Evolutionary conservation across 345 rosid species (phyloP).

Genomic region (Eucalyptus marginata): DNA sequence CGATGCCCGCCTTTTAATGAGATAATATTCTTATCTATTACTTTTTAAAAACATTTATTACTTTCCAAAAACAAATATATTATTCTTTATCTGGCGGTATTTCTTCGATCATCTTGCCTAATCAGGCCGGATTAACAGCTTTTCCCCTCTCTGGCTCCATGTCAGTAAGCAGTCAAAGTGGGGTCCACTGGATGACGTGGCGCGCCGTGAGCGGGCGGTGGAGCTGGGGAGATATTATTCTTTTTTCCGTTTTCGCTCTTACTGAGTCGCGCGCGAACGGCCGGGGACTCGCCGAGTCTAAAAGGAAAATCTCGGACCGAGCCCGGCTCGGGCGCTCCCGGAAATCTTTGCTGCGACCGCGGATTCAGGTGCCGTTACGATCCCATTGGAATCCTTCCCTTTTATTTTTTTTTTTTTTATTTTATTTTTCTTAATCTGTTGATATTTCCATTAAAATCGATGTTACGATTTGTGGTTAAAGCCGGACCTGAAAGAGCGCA

Average conservation of each 20-base stretch:
- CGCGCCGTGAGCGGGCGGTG: background rate
- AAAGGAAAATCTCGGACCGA: background rate
- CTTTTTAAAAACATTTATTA: background rate
- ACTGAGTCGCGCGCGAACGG: background rate
- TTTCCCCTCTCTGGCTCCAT: background rate
- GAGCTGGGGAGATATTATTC: background rate
- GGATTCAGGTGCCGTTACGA: background rate
- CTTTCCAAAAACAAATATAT: background rate
- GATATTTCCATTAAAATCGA: background rate
- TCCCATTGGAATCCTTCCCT: background rate
- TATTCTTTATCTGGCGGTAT: background rate
- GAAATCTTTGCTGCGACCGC: background rate
- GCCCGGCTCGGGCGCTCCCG: background rate
- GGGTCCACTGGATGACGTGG: background rate
- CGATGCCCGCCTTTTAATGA: background rate
- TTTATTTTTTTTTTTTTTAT: background rate
- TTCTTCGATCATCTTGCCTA: background rate
- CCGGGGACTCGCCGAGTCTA: background rate
- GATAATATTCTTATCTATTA: background rate
- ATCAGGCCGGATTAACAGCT: background rate
- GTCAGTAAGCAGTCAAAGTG: background rate
- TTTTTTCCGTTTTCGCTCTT: background rate
- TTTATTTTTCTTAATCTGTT: background rate
- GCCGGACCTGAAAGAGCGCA: too few species aligned
- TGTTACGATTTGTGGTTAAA: too few species aligned